Evolutionary conservation across 2,329 filamentous ascomycete genomes (phyloP), one percentile per base, ranked within the genome.

Genomic region (Ophiostoma perfectum): DNA sequence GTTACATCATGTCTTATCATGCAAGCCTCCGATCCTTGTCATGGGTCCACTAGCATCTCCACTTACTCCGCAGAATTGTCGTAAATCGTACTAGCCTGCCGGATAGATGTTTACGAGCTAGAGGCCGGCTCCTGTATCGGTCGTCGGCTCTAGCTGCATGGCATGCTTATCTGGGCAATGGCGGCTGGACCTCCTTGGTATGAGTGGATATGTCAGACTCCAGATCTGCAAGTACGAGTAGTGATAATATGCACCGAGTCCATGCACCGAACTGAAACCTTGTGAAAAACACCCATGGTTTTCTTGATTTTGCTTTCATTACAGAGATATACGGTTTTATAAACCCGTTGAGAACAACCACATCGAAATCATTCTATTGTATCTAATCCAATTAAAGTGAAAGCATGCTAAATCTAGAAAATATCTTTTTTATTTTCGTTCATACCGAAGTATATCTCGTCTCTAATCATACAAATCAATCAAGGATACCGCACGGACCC

Each of bases 1-100:
- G n/a, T 55, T 18, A 55, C n/a, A 55, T 52, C n/a, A 27, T 55
- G 49, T 55, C 49, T 55, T 55, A 55, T 55, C 49, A 27, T 12
- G 11, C n/a, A 55, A 52, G 18, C 7, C n/a, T 27, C 49, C 49
- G 16, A n/a, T 55, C 49, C n/a, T 18, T 55, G 49, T 27, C 8
- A 8, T 3, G 12, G 47, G 27, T 55, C 49, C 49, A 55, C 49
- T 14, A 14, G 27, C 18, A n/a, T 36, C 7, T 18, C 4, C 49
- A 27, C 49, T 55, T 18, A 55, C 49, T 55, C 49, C 49, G 49
- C 18, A 27, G 27, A 27, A 55, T 18, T 6, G 3, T 7, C 47
- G 9, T n/a, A 18, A 8, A 52, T 8, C n/a, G 16, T 18, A n/a
- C 49, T 27, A 55, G 49, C 49, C 7, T 4, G n/a, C 5, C 18